phyloP scores from a whole-genome alignment of 2,329 filamentous ascomycete genomes.

The Colletotrichum godetiae region DNA sequence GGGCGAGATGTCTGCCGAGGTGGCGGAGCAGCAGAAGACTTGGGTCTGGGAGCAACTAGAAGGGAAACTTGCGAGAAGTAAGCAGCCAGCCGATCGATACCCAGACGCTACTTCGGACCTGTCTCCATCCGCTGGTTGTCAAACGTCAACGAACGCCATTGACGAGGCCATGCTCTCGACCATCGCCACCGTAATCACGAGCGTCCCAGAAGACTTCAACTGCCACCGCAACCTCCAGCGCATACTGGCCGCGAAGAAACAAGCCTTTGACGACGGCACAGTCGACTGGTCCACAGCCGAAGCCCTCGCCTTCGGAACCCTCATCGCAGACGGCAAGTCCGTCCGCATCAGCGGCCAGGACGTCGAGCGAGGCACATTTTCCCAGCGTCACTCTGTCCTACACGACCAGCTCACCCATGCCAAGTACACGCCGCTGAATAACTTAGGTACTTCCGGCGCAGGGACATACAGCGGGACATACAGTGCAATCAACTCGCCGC shows the following conservation, averaged over 20 bases:
- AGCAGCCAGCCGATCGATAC: conserved; percentile 97
- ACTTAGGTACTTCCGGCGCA: conserved; percentile 89
- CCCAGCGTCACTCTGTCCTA: conserved; percentile 94
- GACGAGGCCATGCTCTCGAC: conserved; percentile 77
- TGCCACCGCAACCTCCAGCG: conserved; percentile 96
- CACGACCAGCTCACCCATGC: conserved; percentile 95
- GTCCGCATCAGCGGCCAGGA: conserved; percentile 98
- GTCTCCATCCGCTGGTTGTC: conserved; percentile 78
- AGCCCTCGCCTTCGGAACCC: conserved; percentile 90
- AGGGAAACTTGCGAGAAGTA: conserved; percentile 95
- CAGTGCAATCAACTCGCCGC: conserved; percentile 94
- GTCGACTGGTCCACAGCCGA: conserved; percentile 99
- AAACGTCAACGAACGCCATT: conserved; percentile 76
- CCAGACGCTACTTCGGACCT: conserved; percentile 81
- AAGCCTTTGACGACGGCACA: conserved; percentile 89
- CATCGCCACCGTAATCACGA: conserved; percentile 83
- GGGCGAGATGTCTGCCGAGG: conserved; percentile 94
- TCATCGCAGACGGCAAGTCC: conserved; percentile 93
- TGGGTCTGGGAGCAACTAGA: conserved; percentile 99
- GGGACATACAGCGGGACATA: conserved; percentile 87
- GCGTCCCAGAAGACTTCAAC: conserved; percentile 84
- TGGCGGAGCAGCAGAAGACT: conserved; percentile 98
- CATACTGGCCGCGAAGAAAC: conserved; percentile 88
- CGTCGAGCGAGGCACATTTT: conserved; percentile 99
- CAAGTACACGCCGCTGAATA: conserved; percentile 91